Conservation (phyloP, 1,284 basidiomycete species). For the Polyporus tsugae region DNA sequence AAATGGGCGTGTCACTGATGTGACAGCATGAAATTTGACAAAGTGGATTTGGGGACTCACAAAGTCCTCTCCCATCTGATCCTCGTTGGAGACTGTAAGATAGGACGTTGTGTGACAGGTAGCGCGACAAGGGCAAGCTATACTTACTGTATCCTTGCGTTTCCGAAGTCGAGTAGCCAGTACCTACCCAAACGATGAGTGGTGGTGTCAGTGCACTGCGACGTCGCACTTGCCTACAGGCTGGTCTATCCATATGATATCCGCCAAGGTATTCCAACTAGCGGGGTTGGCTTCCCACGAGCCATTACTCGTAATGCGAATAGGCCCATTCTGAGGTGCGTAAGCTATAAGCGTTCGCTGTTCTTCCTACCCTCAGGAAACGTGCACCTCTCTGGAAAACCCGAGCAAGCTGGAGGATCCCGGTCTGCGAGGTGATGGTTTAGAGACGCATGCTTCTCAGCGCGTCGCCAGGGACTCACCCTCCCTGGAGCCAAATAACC, state of each 20-base stretch:
- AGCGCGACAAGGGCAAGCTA: conserved; percentile 28
- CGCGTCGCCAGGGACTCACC: conserved; percentile 47
- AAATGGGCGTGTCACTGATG: background rate
- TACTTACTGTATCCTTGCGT: conserved; percentile 59
- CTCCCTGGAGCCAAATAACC: conserved; percentile 80
- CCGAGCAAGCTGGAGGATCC: conserved; percentile 76
- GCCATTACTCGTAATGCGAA: conserved; percentile 61
- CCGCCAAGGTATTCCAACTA: conserved; percentile 65
- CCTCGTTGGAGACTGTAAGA: conserved; percentile 64
- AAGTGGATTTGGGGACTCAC: conserved; percentile 47
- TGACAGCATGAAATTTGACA: background rate
- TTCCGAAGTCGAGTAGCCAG: conserved; percentile 70
- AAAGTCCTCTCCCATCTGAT: conserved; percentile 74
- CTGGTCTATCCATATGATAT: conserved; percentile 75
- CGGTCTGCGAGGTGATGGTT: conserved; percentile 50
- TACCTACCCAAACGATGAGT: conserved; percentile 47
- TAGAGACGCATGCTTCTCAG: background rate
- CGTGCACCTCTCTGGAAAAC: conserved; percentile 64
- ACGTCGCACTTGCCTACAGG: conserved; percentile 51
- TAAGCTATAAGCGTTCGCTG: background rate
- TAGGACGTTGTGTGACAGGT: background rate
- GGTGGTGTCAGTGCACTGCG: conserved; percentile 16
- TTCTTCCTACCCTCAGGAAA: background rate
- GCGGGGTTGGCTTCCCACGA: conserved; percentile 57
- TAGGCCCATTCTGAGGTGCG: conserved; percentile 62